Conservation (phyloP, 2,329 filamentous ascomycete genomes). For the Cercospora berteroae region DNA sequence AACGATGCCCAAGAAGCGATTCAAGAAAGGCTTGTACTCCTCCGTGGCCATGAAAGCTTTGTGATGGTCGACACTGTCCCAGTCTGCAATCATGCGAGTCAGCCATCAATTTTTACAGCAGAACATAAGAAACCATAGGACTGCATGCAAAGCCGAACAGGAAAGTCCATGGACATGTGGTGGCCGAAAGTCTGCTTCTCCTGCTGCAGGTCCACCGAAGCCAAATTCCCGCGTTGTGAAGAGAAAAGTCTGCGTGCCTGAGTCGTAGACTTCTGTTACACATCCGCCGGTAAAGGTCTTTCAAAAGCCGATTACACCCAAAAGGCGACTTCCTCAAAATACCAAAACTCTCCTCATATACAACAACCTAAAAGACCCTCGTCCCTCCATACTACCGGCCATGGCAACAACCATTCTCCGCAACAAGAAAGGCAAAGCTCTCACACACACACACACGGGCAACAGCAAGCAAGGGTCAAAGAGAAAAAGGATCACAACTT, state of each 20-base stretch:
- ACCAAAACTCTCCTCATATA: not conserved
- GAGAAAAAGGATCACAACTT: constrained; percentile 16
- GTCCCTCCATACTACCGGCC: not conserved
- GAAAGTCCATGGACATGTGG: not conserved
- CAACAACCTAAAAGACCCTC: not conserved
- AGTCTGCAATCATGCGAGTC: constrained; percentile 38
- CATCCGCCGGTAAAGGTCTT: not conserved
- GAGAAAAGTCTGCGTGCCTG: not conserved
- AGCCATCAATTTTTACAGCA: not conserved
- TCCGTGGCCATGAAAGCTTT: constrained; percentile 41
- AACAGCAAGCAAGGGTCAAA: not conserved
- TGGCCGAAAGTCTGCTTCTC: not conserved
- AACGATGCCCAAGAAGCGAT: constrained; percentile 35
- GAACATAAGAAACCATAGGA: not conserved
- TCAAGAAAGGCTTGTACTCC: constrained; percentile 42
- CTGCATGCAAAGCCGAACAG: not conserved
- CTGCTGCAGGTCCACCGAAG: not conserved
- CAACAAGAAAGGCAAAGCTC: not conserved
- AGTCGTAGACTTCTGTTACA: not conserved
- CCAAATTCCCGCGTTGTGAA: not conserved
- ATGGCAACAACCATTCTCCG: not conserved
- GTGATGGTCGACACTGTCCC: constrained; percentile 44
- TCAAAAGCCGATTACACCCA: not conserved
- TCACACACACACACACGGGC: not conserved
- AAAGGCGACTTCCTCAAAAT: not conserved